These are phyloP conservation scores for Pleurotus eryngii DNA, from an alignment of 768 basidiomycete species.

Conservation along the genomic window DNA sequence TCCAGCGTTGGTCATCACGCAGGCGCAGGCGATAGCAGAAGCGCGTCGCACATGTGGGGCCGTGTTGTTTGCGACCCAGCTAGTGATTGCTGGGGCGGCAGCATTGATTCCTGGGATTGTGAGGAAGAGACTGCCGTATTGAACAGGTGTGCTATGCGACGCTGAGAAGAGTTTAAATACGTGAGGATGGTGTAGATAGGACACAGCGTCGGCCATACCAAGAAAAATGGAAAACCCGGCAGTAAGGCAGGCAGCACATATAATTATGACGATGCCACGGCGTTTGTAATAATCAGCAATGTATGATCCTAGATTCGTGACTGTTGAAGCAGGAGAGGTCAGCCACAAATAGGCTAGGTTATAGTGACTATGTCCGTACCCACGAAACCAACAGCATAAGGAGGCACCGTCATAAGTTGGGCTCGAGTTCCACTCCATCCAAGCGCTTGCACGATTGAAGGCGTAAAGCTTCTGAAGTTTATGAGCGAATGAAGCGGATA, in stretches of 20 bases:
- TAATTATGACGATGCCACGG: conserved; percentile 31
- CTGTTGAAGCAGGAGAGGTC: conserved; percentile 15
- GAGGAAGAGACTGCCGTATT: conserved; percentile 37
- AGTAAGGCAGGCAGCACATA: conserved; percentile 24
- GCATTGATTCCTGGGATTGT: conserved; percentile 30
- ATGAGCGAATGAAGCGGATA: background rate
- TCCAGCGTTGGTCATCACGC: conserved; percentile 32
- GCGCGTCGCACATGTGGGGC: conserved; percentile 35
- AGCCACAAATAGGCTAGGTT: background rate
- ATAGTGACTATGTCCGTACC: conserved; percentile 18
- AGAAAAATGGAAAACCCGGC: conserved; percentile 38
- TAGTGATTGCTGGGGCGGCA: conserved; percentile 29
- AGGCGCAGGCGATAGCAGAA: conserved; percentile 33
- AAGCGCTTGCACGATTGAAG: conserved; percentile 50
- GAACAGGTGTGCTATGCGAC: conserved; percentile 17
- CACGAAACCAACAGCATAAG: conserved; percentile 31
- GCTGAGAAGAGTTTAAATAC: conserved; percentile 9
- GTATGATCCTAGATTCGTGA: conserved; percentile 31
- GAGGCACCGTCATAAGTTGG: conserved; percentile 44
- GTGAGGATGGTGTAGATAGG: background rate
- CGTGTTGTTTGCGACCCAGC: conserved; percentile 42
- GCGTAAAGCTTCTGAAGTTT: conserved; percentile 39
- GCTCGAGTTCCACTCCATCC: conserved; percentile 38
- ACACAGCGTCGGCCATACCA: conserved; percentile 19
- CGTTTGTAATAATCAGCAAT: conserved; percentile 33